Evolutionary conservation across 345 rosid species (phyloP), one percentile per base, ranked within the genome.

Genomic region (Punica granatum): DNA sequence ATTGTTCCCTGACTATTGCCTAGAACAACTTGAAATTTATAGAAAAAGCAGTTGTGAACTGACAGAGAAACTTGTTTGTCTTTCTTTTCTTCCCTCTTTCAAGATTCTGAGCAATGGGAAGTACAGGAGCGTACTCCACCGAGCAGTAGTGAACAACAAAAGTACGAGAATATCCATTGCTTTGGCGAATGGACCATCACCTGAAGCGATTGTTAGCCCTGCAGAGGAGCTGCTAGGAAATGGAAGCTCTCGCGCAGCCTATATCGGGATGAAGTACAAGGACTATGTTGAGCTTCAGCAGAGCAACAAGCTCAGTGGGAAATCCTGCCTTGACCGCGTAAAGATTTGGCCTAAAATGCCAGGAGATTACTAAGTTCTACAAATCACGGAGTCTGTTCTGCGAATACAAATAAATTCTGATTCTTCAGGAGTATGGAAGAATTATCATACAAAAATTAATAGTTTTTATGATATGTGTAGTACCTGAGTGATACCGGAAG

Each of bases 101-200:
- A 36, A 68, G 71, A 68, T 61, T 33, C n/a, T 83, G 72, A 86
- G 83, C 43, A 86, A 86, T 67, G 90, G 86, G 23, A 83, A 78
- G 78, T 83, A 83, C 75, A 81, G 72, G 69, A 81, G 90, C 64
- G 74, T 78, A 0, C n/a, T 83, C 7, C 90, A 86, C 30, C 75
- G 82, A 58, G 90, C 83, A 1, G 41, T 72, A 0, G 81, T 86
- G 72, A 86, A 86, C 71, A 69, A 63, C 8, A 69, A 67, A 34
- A 72, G 4, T 14, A 61, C 76, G 14, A 79, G 84, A 69, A 75
- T 86, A 25, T 80, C 86, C 10, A 31, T 81, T 15, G 82, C 70
- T 7, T 4, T 67, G 25, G 66, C 63, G 13, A 64, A 68, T 15
- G 90, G 88, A 37, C 83, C 90, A 8, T 78, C 90, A 5, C 44